phyloP scores from a whole-genome alignment of 225 moss, liverwort and hornwort species.

The Marchantia polymorpha region DNA sequence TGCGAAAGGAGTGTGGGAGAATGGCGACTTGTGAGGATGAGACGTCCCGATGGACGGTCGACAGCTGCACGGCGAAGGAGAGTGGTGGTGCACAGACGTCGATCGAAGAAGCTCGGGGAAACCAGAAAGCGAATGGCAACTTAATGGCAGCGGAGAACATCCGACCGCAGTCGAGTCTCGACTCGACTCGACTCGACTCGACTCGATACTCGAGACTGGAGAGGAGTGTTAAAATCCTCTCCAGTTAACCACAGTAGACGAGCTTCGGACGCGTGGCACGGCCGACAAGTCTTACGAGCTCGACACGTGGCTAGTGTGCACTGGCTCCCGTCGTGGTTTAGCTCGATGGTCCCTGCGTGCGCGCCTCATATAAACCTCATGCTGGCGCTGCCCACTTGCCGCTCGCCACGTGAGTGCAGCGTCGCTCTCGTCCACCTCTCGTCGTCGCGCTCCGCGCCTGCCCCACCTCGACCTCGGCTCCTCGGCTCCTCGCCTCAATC shows the following conservation, averaged over 20 bases:
- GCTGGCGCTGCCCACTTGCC: background rate
- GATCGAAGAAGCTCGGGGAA: no score
- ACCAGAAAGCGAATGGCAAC: no score
- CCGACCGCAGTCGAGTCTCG: background rate
- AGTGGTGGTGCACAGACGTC: no score
- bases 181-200: no score
- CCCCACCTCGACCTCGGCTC: background rate
- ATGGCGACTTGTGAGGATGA: no score
- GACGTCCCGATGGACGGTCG: no score
- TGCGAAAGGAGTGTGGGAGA: no score
- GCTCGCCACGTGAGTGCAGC: background rate
- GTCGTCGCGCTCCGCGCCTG: background rate
- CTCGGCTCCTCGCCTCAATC: background rate
- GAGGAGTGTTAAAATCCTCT: no score
- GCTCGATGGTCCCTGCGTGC: background rate
- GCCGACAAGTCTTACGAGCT: no score
- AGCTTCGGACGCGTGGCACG: background rate
- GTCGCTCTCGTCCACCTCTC: background rate
- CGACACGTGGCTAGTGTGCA: background rate
- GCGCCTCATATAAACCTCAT: slow-evolving; percentile 2
- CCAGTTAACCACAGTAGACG: background rate
- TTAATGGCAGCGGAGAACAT: no score
- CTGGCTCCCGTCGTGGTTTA: background rate
- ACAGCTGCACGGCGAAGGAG: no score
- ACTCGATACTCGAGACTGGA: background rate